Percentiles rank a stretch among this genome's conserved stretches.
Conservation (phyloP, 176 grass and related monocot genomes). For the Ampelocalamus luodianensis region DNA sequence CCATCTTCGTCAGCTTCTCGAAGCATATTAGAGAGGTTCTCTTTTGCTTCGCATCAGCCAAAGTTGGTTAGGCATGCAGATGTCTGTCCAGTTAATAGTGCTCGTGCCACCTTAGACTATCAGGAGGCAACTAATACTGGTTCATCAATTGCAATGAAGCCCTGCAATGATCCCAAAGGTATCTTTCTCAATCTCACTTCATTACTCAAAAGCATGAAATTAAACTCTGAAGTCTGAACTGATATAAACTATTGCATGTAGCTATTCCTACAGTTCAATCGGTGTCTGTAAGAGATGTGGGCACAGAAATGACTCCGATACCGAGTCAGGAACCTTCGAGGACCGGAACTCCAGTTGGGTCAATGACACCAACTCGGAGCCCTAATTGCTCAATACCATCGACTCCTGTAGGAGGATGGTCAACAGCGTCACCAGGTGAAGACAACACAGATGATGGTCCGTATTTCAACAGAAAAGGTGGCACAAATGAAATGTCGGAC, state of each 20-base stretch:
- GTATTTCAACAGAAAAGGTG: slow-evolving; percentile 62
- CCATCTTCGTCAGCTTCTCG: slow-evolving; percentile 49
- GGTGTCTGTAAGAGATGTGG: slow-evolving; percentile 76
- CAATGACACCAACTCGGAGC: slow-evolving; percentile 76
- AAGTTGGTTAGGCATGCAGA: slow-evolving; percentile 49
- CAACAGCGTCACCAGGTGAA: slow-evolving; percentile 47
- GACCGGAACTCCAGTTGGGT: slow-evolving; percentile 74
- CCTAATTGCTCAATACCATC: slow-evolving; percentile 81
- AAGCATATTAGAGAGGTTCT: slow-evolving; percentile 71
- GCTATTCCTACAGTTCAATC: slow-evolving; percentile 54
- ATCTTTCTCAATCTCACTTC: slow-evolving; percentile 13
- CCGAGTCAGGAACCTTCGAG: slow-evolving; percentile 82
- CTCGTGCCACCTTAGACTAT: slow-evolving; percentile 20
- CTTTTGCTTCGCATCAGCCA: slow-evolving; percentile 66
- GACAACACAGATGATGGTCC: slow-evolving; percentile 44
- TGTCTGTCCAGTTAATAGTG: slow-evolving; percentile 42
- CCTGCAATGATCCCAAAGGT: slow-evolving; percentile 62
- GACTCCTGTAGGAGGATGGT: slow-evolving; percentile 69
- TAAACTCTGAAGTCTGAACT: slow-evolving; percentile 17
- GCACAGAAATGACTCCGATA: slow-evolving; percentile 98
- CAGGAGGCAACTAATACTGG: slow-evolving; percentile 35
- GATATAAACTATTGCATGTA: slow-evolving; percentile 35
- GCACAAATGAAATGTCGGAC: slow-evolving; percentile 64
- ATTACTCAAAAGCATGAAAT: not conserved
- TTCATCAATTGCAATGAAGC: slow-evolving; percentile 34